Evolutionary conservation across 1,139 yeast genomes (phyloP).

Genomic region (Pichia sp.): DNA sequence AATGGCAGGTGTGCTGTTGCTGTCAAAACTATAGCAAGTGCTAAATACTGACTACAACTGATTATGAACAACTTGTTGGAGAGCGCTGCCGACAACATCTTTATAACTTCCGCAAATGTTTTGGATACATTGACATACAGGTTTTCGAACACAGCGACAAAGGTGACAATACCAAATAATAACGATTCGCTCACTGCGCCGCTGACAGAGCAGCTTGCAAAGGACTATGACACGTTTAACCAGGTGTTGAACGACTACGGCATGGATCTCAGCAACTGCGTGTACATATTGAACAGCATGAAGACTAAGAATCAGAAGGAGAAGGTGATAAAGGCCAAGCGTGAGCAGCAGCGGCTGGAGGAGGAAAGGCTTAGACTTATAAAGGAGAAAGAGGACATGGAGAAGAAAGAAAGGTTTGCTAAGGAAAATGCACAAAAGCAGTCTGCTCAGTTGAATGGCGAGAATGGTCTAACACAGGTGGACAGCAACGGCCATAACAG

Average conservation of each 20-base stretch:
- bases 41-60: no score
- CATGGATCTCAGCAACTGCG: constrained; percentile 34
- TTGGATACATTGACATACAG: constrained; percentile 31
- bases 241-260: constrained; percentile 36
- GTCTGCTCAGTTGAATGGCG: not conserved
- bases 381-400: constrained; percentile 14
- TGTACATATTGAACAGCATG: constrained; percentile 32
- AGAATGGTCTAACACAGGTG: not conserved
- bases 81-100: constrained; percentile 30
- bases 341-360: constrained; percentile 16
- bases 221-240: constrained; percentile 32
- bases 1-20: not conserved
- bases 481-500: not conserved
- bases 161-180: constrained; percentile 32
- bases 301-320: constrained; percentile 30
- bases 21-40: not conserved
- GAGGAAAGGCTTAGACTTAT: constrained; percentile 12
- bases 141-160: constrained; percentile 26
- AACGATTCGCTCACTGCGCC: constrained; percentile 27
- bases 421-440: constrained; percentile 9
- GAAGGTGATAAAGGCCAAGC: constrained; percentile 23
- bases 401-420: constrained; percentile 2
- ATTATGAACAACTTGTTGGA: constrained; percentile 27
- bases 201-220: constrained; percentile 25
- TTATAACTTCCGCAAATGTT: constrained; percentile 30